phyloP scores from a whole-genome alignment of 768 basidiomycete genomes.

The Pleurotus djamor region DNA sequence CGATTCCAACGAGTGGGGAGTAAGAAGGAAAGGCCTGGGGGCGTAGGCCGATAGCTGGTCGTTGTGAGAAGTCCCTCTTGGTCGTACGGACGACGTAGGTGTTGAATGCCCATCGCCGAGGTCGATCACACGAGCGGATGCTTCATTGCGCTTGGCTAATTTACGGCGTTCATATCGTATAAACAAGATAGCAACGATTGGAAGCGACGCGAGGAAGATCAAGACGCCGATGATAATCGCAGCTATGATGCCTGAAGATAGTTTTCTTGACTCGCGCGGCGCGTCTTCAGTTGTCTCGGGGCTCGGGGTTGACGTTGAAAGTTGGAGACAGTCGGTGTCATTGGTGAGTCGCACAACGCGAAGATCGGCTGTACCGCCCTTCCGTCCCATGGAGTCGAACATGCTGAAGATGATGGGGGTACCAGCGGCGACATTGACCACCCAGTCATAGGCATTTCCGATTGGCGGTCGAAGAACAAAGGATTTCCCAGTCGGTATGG shows the following conservation, averaged over 20 bases:
- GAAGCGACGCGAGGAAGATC: conserved; percentile 46
- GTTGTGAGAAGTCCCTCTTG: background rate
- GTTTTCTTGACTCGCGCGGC: conserved; percentile 5
- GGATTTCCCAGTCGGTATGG: conserved; percentile 60
- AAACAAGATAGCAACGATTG: conserved; percentile 52
- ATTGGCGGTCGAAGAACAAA: conserved; percentile 41
- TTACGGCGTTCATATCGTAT: conserved; percentile 19
- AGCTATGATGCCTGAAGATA: conserved; percentile 46
- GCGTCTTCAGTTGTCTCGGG: background rate
- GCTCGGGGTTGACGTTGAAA: conserved; percentile 39
- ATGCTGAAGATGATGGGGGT: conserved; percentile 59
- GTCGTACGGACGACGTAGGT: background rate
- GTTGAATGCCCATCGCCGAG: background rate
- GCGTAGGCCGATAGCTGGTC: background rate
- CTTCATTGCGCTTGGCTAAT: background rate
- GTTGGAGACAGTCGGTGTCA: conserved; percentile 53
- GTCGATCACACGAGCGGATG: background rate
- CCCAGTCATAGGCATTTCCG: conserved; percentile 46
- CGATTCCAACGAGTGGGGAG: background rate
- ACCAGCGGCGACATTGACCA: conserved; percentile 52
- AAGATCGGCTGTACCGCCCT: conserved; percentile 63
- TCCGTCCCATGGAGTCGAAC: conserved; percentile 44
- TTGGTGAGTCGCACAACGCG: conserved; percentile 42
- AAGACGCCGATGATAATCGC: conserved; percentile 53
- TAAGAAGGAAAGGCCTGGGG: background rate